Percentiles rank a stretch among this genome's conserved stretches.
phyloP scores from a whole-genome alignment of 352 stramenopile species.

The Phytophthora kernoviae region DNA sequence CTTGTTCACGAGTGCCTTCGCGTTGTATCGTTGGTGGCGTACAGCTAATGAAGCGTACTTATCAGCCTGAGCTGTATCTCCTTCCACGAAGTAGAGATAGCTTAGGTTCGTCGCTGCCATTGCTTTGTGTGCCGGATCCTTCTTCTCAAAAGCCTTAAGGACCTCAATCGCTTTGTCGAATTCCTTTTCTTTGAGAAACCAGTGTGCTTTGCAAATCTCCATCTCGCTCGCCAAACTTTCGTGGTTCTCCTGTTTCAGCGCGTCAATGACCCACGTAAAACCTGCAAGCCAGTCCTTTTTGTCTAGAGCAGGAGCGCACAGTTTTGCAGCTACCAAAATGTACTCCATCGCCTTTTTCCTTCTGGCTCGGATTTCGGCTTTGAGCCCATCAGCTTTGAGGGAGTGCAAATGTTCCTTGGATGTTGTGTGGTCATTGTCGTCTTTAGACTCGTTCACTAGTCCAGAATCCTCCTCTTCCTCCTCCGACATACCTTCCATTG shows the following conservation, averaged over 20 bases:
- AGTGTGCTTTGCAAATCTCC: conserved; percentile 87
- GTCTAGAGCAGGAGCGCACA: conserved; percentile 93
- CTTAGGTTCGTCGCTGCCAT: conserved; percentile 96
- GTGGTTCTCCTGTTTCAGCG: conserved; percentile 90
- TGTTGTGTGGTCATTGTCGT: conserved; percentile 42
- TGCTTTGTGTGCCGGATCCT: conserved; percentile 92
- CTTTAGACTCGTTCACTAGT: conserved; percentile 58
- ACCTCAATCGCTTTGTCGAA: conserved; percentile 95
- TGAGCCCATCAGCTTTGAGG: conserved; percentile 72
- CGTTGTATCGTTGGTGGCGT: conserved; percentile 95
- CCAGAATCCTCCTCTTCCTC: conserved; percentile 86
- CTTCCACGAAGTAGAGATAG: conserved; percentile 97
- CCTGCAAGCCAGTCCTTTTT: conserved; percentile 91
- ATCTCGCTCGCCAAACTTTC: conserved; percentile 93
- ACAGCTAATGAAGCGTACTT: conserved; percentile 93
- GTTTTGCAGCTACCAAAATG: conserved; percentile 93
- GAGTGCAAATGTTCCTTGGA: conserved; percentile 63
- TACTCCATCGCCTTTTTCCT: conserved; percentile 89
- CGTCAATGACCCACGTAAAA: conserved; percentile 95
- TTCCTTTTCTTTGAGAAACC: conserved; percentile 92
- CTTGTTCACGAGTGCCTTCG: conserved; percentile 97
- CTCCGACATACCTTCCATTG: conserved; percentile 86
- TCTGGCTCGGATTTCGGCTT: conserved; percentile 74
- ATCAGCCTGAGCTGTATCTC: conserved; percentile 89
- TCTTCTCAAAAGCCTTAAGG: conserved; percentile 96